These are phyloP conservation scores for Apophysomyces trapeziformis DNA, from an alignment of 371 early-diverging fungal species.

Conservation along the genomic window DNA sequence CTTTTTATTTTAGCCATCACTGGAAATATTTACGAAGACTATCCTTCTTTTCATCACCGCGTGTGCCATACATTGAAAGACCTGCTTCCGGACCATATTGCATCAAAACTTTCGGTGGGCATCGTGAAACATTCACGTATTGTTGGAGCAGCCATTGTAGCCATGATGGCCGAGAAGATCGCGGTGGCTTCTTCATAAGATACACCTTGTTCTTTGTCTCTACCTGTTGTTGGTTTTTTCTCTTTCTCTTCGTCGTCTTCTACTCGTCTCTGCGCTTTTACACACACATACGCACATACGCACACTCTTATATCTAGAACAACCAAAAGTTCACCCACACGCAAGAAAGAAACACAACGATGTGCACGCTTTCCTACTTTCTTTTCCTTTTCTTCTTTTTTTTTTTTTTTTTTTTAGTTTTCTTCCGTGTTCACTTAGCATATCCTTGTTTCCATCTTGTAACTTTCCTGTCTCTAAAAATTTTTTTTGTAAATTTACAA, in stretches of 20 bases:
- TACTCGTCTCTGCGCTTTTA: neutral
- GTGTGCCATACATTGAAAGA: conserved; percentile 48
- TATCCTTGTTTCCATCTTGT: too few species aligned
- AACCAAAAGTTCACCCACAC: too few species aligned
- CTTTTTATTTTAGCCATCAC: conserved; percentile 39
- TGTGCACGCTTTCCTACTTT: neutral
- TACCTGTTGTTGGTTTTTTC: neutral
- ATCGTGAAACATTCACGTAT: conserved; percentile 52
- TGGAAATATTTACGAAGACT: conserved; percentile 52
- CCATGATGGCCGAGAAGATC: conserved; percentile 51
- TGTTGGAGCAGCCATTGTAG: conserved; percentile 56
- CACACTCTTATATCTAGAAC: neutral
- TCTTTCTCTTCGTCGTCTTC: neutral
- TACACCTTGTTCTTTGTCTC: too few species aligned
- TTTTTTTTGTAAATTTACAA: conserved; percentile 4
- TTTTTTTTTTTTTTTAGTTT: neutral
- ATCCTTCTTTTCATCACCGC: conserved; percentile 51
- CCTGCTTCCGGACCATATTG: conserved; percentile 43
- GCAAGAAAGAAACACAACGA: too few species aligned
- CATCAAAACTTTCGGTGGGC: conserved; percentile 46
- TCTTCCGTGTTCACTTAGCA: neutral
- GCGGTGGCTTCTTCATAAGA: neutral
- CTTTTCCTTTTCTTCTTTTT: neutral
- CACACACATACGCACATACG: neutral
- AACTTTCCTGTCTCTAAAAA: neutral